These are phyloP conservation scores for Aristolochia contorta DNA, from an alignment of 164 flowering plant genomes.

Conservation along the genomic window DNA sequence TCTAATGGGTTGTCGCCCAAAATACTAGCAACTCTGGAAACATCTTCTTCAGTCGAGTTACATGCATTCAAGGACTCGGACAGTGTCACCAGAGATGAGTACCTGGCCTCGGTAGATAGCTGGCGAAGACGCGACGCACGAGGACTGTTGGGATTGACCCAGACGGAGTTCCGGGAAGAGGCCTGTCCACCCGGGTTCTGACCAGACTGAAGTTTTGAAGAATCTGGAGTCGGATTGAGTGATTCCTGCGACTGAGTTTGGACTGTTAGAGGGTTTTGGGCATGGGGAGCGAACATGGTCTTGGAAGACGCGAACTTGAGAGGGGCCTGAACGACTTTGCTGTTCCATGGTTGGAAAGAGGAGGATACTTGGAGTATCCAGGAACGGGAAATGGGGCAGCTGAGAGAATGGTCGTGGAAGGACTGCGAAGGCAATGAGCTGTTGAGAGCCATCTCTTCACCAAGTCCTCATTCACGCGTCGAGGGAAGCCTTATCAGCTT, in stretches of 20 bases:
- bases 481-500: no score
- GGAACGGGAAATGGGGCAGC: conserved; percentile 22
- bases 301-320: conserved; percentile 15
- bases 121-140: conserved; percentile 43
- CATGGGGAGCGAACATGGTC: conserved; percentile 11
- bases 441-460: no score
- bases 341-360: conserved; percentile 12
- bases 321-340: conserved; percentile 10
- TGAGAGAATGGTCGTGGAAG: conserved; percentile 12
- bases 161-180: conserved; percentile 34
- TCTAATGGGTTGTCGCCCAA: conserved; percentile 43
- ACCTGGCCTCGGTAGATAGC: conserved; percentile 54
- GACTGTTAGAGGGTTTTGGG: conserved; percentile 17
- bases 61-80: conserved; percentile 51
- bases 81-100: conserved; percentile 34
- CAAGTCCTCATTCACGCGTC: no score
- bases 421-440: not conserved
- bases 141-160: conserved; percentile 88
- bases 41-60: conserved; percentile 33
- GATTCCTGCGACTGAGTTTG: conserved; percentile 19
- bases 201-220: conserved; percentile 10
- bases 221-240: conserved; percentile 15
- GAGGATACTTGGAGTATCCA: conserved; percentile 11
- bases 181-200: conserved; percentile 21
- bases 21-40: conserved; percentile 21